Conservation (phyloP, 108 stramenopile genomes). For the Seminavis robusta region DNA sequence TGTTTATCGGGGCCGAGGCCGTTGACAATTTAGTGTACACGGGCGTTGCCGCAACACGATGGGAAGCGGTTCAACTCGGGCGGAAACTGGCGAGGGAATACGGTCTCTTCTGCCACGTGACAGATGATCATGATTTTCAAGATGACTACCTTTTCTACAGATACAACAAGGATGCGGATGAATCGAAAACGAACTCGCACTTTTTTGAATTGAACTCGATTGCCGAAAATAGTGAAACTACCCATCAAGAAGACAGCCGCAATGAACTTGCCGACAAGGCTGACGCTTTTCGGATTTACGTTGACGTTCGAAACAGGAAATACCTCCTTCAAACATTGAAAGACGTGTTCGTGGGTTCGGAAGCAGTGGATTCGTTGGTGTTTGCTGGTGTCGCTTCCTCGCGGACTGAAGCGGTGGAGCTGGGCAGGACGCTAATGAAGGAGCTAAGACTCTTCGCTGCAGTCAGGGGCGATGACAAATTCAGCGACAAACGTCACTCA, state of each 20-base stretch:
- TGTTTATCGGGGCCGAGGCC: slow-evolving; percentile 61
- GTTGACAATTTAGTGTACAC: slow-evolving; percentile 52
- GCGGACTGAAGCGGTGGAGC: slow-evolving; percentile 50
- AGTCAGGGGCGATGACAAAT: slow-evolving; percentile 49
- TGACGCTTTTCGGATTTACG: slow-evolving; percentile 18
- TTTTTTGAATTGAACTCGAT: no score
- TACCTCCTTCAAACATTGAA: slow-evolving; percentile 45
- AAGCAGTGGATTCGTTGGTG: slow-evolving; percentile 64
- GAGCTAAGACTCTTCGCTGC: slow-evolving; percentile 14
- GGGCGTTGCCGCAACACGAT: slow-evolving; percentile 32
- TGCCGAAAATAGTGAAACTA: no score
- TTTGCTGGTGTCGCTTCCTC: slow-evolving; percentile 21
- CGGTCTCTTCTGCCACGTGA: slow-evolving; percentile 31
- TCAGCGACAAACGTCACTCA: slow-evolving; percentile 65
- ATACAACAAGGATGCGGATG: no score
- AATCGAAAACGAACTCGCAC: no score
- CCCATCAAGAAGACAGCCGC: no score
- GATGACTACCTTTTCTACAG: slow-evolving; percentile 61
- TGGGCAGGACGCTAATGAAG: slow-evolving; percentile 26
- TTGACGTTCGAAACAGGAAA: slow-evolving; percentile 33
- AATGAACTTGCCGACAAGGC: not conserved
- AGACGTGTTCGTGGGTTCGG: slow-evolving; percentile 52
- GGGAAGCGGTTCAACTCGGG: slow-evolving; percentile 56
- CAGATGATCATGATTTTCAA: slow-evolving; percentile 49
- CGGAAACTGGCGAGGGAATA: slow-evolving; percentile 7